phyloP scores from a whole-genome alignment of 2,329 filamentous ascomycete genomes.

The Fusarium subtropicale region DNA sequence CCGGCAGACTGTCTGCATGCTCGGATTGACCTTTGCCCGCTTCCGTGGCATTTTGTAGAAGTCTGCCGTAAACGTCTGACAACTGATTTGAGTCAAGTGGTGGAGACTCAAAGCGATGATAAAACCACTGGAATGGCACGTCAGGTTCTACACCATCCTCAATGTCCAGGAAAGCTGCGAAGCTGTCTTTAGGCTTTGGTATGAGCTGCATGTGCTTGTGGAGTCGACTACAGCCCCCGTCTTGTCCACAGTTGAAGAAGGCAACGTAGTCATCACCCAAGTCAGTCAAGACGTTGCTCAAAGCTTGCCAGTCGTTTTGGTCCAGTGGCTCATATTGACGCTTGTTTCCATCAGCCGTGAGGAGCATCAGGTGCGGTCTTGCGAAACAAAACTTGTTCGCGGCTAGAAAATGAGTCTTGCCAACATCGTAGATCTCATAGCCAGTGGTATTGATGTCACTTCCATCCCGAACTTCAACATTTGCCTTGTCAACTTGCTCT shows the following conservation, averaged over 20 bases:
- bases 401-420: background rate
- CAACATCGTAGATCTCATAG: background rate
- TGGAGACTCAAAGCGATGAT: background rate
- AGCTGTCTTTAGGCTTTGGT: background rate
- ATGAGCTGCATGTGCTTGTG: conserved; percentile 16
- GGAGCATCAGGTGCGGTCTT: background rate
- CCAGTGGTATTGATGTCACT: background rate
- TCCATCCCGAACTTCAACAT: background rate
- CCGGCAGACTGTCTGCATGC: fast-evolving
- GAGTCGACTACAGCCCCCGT: conserved; percentile 8
- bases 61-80: fast-evolving
- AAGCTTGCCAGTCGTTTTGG: background rate
- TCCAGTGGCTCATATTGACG: background rate
- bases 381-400: conserved; percentile 12
- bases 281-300: background rate
- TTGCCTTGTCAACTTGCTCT: fast-evolving
- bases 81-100: fast-evolving
- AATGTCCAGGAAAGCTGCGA: background rate
- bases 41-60: fast-evolving
- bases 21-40: background rate
- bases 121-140: background rate
- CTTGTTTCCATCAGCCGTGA: background rate
- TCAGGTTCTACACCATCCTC: fast-evolving
- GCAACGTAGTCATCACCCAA: background rate
- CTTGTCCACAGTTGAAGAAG: conserved; percentile 3